Evolutionary conservation across 2,329 filamentous ascomycete genomes (phyloP).

Genomic region (Neopestalotiopsis rosae): DNA sequence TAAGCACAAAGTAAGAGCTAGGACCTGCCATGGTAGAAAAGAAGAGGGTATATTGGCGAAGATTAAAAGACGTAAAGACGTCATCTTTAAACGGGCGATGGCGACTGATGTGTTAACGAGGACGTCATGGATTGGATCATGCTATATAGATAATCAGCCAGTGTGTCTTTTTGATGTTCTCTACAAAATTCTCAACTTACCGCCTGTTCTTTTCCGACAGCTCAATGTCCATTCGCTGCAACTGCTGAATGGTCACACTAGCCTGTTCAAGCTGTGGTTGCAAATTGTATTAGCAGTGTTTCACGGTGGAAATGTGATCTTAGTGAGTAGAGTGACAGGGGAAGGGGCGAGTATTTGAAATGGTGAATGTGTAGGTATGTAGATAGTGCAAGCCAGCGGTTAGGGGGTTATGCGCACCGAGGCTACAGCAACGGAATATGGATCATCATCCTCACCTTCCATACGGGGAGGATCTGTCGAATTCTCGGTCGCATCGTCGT

Average conservation of each 20-base stretch:
- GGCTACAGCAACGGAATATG: conserved; percentile 69
- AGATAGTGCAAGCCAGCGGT: conserved; percentile 17
- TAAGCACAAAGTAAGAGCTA: neutral
- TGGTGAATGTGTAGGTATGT: neutral
- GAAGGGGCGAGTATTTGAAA: neutral
- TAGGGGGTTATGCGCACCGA: conserved; percentile 65
- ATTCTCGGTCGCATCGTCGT: conserved; percentile 38
- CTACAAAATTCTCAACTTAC: neutral
- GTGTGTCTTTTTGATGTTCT: neutral
- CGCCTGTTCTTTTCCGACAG: conserved; percentile 11
- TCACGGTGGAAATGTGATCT: neutral
- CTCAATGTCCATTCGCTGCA: conserved; percentile 1
- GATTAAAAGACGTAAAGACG: neutral
- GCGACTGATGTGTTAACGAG: neutral
- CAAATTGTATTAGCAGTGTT: neutral
- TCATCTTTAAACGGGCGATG: conserved; percentile 4
- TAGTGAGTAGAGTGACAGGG: neutral
- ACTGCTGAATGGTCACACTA: conserved; percentile 13
- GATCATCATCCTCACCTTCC: conserved; percentile 67
- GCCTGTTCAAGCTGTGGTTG: conserved; percentile 4
- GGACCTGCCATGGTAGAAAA: neutral
- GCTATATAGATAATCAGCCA: conserved; percentile 28
- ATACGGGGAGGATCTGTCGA: conserved; percentile 40
- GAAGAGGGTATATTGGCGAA: conserved; percentile 13
- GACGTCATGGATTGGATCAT: conserved; percentile 42